Conservation (phyloP, 306 rosid species). For the Quercus rubra region DNA sequence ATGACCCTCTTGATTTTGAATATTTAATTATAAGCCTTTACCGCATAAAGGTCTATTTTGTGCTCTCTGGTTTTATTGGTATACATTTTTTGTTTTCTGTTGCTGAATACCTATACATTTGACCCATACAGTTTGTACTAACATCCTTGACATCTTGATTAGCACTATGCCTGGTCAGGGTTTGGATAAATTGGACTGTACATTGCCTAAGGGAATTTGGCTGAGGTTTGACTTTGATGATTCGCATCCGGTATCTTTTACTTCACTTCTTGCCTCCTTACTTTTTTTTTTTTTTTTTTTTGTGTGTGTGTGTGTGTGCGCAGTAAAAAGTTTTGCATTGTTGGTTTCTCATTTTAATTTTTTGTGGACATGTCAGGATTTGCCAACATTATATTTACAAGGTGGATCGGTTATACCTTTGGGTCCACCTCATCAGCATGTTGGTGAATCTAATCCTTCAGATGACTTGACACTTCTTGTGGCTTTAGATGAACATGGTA, state of each 20-base stretch:
- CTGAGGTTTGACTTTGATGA: constrained; percentile 73
- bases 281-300: background rate
- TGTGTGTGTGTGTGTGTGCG: too few relatives aligned
- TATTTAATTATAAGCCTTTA: background rate
- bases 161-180: constrained; percentile 58
- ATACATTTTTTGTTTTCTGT: background rate
- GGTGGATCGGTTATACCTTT: constrained; percentile 87
- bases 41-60: background rate
- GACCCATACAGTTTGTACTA: constrained; percentile 22
- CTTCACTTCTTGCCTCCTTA: constrained; percentile 7
- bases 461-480: constrained; percentile 83
- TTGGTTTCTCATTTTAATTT: constrained; percentile 1
- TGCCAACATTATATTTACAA: constrained; percentile 80
- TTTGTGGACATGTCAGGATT: constrained; percentile 56
- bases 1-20: background rate
- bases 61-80: constrained; percentile 1
- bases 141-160: constrained; percentile 34
- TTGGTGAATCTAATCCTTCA: constrained; percentile 62
- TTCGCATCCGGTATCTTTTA: constrained; percentile 62
- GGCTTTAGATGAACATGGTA: constrained; percentile 83
- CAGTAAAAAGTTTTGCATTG: background rate
- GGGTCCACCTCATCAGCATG: constrained; percentile 77
- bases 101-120: background rate
- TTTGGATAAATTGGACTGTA: constrained; percentile 39
- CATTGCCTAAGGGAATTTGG: constrained; percentile 85